These are phyloP conservation scores for Pseudocercospora macadamiae DNA, from an alignment of 2,329 filamentous ascomycete species.

Conservation along the genomic window DNA sequence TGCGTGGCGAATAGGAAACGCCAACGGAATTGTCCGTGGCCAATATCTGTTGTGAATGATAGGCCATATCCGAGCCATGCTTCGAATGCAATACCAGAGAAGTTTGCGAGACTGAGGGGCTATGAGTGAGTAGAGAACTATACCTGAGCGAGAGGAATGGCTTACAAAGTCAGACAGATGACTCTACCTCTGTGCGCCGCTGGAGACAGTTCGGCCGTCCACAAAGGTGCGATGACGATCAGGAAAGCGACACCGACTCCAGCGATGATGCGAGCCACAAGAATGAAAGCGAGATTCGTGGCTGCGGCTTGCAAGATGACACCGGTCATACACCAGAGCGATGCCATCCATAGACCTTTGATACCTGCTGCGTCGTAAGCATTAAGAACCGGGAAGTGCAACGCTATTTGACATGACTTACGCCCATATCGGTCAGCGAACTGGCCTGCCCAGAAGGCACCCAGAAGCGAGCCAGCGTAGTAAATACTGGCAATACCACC, in stretches of 20 bases:
- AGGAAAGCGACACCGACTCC: conserved; percentile 34
- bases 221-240: conserved; percentile 28
- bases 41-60: conserved; percentile 19
- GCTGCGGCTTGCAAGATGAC: conserved; percentile 25
- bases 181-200: conserved; percentile 18
- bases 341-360: conserved; percentile 32
- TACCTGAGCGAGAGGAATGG: not conserved
- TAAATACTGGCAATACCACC: conserved; percentile 48
- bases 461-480: conserved; percentile 6
- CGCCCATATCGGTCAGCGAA: conserved; percentile 1
- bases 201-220: conserved; percentile 31
- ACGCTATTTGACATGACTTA: not conserved
- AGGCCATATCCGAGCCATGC: conserved; percentile 36
- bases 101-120: not conserved
- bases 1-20: conserved; percentile 39
- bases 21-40: conserved; percentile 21
- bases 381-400: not conserved
- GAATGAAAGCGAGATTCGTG: conserved; percentile 28
- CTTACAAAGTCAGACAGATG: conserved; percentile 3
- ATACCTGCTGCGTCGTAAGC: conserved; percentile 19
- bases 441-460: conserved; percentile 7
- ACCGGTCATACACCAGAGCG: conserved; percentile 29
- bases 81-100: conserved; percentile 15
- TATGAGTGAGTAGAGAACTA: not conserved
- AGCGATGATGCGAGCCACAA: conserved; percentile 29